These are phyloP conservation scores for Diaporthe sp. DNA, from an alignment of 2,329 filamentous ascomycete genomes.

Conservation along the genomic window DNA sequence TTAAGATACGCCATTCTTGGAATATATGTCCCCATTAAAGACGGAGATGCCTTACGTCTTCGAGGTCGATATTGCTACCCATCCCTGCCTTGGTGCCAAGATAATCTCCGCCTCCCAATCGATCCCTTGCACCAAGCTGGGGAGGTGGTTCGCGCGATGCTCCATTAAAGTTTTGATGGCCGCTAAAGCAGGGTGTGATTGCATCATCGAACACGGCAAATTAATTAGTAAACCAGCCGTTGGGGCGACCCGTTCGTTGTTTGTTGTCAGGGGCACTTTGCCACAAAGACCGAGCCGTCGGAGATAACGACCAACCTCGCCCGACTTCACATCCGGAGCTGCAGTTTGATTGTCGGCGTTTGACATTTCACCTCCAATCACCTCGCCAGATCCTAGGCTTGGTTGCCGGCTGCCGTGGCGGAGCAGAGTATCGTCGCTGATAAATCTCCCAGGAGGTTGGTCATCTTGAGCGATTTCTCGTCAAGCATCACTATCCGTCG, in stretches of 20 bases:
- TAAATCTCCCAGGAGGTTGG: background rate
- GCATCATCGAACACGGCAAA: constrained; percentile 26
- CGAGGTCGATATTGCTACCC: constrained; percentile 23
- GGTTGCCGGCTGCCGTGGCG: background rate
- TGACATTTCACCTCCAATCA: background rate
- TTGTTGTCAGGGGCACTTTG: background rate
- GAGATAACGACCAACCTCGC: background rate
- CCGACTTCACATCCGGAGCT: background rate
- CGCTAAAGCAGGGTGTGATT: constrained; percentile 21
- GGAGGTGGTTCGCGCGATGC: constrained; percentile 20
- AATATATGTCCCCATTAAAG: background rate
- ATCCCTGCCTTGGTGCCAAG: constrained; percentile 13
- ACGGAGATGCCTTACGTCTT: constrained; percentile 5
- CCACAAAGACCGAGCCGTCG: background rate
- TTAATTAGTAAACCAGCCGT: background rate
- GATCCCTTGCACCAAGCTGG: constrained; percentile 6
- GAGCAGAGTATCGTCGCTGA: background rate
- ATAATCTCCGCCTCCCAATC: constrained; percentile 12
- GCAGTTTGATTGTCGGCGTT: background rate
- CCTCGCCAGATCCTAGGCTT: background rate
- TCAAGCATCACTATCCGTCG: background rate
- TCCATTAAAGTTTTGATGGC: constrained; percentile 15
- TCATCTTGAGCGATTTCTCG: background rate
- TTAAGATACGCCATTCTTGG: background rate
- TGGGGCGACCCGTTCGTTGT: background rate